These are phyloP conservation scores for Boletus tomentosulus DNA, from an alignment of 768 basidiomycete species.

Conservation along the genomic window DNA sequence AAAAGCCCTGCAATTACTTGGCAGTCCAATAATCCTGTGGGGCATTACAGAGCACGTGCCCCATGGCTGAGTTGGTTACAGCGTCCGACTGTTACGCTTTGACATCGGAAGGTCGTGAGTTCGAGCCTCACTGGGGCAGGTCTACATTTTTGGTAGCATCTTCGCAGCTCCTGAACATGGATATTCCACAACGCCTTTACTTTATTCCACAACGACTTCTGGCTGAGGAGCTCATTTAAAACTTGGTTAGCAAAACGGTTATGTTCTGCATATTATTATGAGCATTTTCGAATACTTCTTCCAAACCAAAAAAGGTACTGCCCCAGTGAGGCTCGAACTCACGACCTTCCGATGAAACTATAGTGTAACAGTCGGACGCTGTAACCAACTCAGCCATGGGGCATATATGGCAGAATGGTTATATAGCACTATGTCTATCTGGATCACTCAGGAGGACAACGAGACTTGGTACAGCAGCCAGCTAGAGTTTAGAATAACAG, in stretches of 20 bases:
- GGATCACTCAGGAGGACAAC: too few species aligned
- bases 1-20: too few species aligned
- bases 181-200: too few species aligned
- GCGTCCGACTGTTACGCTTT: constrained; percentile 66
- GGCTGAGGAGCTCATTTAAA: too few species aligned
- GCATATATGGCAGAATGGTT: constrained; percentile 29
- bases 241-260: too few species aligned
- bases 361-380: constrained; percentile 67
- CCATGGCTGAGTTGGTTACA: constrained; percentile 77
- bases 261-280: too few species aligned
- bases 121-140: constrained; percentile 63
- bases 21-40: too few species aligned
- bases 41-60: constrained; percentile 34
- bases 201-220: too few species aligned
- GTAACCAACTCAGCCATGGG: constrained; percentile 77
- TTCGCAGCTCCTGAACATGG: background rate
- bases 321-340: constrained; percentile 68
- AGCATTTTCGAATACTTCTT: too few species aligned
- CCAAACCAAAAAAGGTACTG: constrained; percentile 27
- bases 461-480: too few species aligned
- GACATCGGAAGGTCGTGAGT: constrained; percentile 64
- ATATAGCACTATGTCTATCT: background rate
- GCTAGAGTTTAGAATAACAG: too few species aligned
- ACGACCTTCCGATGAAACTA: constrained; percentile 54
- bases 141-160: background rate